These are phyloP conservation scores for Leucoagaricus sp. DNA, from an alignment of 1,284 basidiomycete species.

Conservation along the genomic window DNA sequence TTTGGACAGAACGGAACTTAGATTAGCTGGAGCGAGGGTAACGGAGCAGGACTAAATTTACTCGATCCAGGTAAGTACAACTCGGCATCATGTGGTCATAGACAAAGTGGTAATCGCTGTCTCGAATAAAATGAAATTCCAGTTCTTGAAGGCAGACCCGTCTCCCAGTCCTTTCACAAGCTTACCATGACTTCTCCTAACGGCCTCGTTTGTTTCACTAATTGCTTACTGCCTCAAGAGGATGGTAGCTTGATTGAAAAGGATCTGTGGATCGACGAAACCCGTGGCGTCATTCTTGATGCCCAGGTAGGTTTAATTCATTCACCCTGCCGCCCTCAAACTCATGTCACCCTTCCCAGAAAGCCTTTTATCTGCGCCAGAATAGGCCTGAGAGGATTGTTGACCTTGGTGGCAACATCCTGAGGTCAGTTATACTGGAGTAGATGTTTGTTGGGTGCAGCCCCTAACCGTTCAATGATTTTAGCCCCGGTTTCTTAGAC, in stretches of 20 bases:
- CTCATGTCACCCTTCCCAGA: constrained; percentile 33
- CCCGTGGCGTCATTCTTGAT: constrained; percentile 68
- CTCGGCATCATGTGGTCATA: constrained; percentile 13
- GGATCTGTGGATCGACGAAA: constrained; percentile 79
- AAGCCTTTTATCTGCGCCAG: constrained; percentile 64
- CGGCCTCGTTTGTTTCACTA: constrained; percentile 81
- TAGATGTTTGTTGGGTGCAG: constrained; percentile 1
- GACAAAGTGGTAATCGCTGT: constrained; percentile 3
- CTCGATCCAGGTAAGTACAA: background rate
- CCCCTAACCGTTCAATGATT: constrained; percentile 7
- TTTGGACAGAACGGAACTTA: background rate
- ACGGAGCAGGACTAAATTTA: constrained; percentile 10
- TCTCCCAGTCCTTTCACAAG: constrained; percentile 3
- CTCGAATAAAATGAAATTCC: constrained; percentile 17
- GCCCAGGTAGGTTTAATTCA: constrained; percentile 52
- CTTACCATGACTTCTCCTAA: constrained; percentile 46
- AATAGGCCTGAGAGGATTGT: constrained; percentile 64
- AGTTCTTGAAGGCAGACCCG: constrained; percentile 14
- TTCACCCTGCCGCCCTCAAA: background rate
- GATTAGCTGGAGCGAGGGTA: background rate
- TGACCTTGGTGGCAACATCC: constrained; percentile 71
- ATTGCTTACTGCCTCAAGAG: constrained; percentile 75
- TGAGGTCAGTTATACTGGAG: constrained; percentile 31
- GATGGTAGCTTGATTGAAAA: constrained; percentile 70
- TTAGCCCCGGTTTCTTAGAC: constrained; percentile 76